Percentiles rank a stretch among this genome's conserved stretches.
These are phyloP conservation scores for Suillus alpinus DNA, from an alignment of 768 basidiomycete species.

Conservation along the genomic window DNA sequence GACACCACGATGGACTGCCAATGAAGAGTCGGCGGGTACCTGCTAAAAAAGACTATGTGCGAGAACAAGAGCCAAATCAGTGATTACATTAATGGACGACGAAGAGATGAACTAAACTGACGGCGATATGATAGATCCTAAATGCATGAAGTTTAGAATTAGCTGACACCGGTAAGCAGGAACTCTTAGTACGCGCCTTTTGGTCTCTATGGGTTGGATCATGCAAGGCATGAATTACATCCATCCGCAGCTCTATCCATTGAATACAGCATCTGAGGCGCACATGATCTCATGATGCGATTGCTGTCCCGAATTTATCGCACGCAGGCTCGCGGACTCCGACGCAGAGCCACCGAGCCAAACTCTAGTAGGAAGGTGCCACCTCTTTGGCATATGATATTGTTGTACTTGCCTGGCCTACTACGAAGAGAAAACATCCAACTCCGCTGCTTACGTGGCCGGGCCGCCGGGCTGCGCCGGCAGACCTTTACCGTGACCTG, in stretches of 20 bases:
- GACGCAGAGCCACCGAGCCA: not conserved
- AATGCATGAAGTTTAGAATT: not conserved
- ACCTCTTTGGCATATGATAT: not conserved
- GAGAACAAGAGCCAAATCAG: no score
- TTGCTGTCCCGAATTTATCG: not conserved
- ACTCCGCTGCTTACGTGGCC: not conserved
- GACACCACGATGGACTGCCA: no score
- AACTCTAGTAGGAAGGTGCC: not conserved
- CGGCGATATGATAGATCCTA: not conserved
- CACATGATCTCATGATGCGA: not conserved
- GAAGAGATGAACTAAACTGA: not conserved
- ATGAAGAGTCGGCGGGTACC: no score
- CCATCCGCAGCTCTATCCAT: slow-evolving; percentile 26
- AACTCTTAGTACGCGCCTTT: slow-evolving; percentile 72
- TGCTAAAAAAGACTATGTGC: no score
- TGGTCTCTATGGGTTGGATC: slow-evolving; percentile 80
- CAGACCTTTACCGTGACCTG: not conserved
- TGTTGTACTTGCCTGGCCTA: no score
- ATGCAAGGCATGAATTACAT: slow-evolving; percentile 79
- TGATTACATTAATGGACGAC: no score
- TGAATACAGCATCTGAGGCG: not conserved
- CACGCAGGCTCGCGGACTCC: not conserved
- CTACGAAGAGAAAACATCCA: not conserved
- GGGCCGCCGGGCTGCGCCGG: no score
- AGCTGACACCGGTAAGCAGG: not conserved